These are phyloP conservation scores for Pachyrhizus erosus DNA, from an alignment of 306 rosid genomes.

Conservation along the genomic window DNA sequence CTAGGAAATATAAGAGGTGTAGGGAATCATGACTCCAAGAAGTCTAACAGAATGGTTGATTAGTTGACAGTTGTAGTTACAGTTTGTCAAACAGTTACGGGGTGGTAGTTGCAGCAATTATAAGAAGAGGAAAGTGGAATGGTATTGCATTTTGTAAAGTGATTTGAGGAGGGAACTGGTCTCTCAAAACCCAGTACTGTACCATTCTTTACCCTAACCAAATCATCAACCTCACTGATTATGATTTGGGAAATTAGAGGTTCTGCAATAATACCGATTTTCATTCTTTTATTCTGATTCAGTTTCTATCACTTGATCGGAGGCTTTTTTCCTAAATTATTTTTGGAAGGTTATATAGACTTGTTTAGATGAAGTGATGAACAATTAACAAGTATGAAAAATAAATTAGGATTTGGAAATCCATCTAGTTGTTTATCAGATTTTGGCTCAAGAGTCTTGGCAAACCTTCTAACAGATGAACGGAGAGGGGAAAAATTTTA, in stretches of 20 bases:
- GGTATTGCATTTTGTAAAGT: background rate
- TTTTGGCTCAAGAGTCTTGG: background rate
- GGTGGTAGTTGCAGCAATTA: background rate
- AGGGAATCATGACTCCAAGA: background rate
- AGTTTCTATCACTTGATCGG: background rate
- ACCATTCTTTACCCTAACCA: background rate
- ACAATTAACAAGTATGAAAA: background rate
- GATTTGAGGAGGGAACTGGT: background rate
- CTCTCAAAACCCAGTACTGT: background rate
- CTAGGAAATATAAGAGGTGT: background rate
- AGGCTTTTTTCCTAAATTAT: background rate
- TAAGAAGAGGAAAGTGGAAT: background rate
- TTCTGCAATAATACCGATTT: too few relatives aligned
- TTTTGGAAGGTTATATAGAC: background rate
- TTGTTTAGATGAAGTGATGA: background rate
- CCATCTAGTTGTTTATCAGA: background rate
- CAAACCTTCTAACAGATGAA: background rate
- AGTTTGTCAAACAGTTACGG: background rate
- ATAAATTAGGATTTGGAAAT: background rate
- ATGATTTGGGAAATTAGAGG: background rate
- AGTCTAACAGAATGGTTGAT: background rate
- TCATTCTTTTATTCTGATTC: background rate
- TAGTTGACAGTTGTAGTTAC: background rate
- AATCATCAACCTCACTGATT: background rate
- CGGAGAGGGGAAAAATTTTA: background rate